Evolutionary conservation across 352 stramenopile genomes (phyloP), one percentile per base, ranked within the genome.

Genomic region (Globisporangium acanthophoron): DNA sequence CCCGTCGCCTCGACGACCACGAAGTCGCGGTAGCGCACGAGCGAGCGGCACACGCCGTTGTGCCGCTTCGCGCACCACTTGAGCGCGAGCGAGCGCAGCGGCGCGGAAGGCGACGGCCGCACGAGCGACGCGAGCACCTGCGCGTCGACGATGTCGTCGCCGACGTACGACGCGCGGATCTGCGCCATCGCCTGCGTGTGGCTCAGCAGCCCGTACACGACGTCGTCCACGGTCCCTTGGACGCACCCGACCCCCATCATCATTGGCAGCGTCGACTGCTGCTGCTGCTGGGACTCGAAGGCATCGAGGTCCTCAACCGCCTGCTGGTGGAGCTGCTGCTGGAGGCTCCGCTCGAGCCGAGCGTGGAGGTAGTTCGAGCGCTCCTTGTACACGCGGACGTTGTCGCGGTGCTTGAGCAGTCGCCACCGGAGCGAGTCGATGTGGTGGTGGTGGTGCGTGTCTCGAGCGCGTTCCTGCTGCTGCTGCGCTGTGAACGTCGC

Each of bases 181-280:
- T 69, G 69, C 29, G 64, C 37, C 53, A 68, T 58, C 29, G 77
- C 68, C 5, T 74, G 56, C 20, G 74, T 85, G 27, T 71, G 62
- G 65, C 80, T 74, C 4, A 85, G 58, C 8, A 78, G 66, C 5
- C 74, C 74, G 57, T 81, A 88, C 64, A 88, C 71, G 59, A 85
- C 66, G 57, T 88, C 76, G 44, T 80, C 69, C 54, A 80, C 53
- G 37, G 39, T 64, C 40, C 71, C 71, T 7, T 68, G 62, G 3
- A 79, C 58, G 21, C 58, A 56, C n/a, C 71, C 71, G 4, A 74
- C 44, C 9, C 44, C 53, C 15, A 59, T 16, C 45, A 78, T 29
- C 45, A 61, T 40, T 0, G 60, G 71, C 52, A 71, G 0, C 56
- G 64, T 35, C 15, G 46, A 11, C n/a, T 54, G 43, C 5, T 60